phyloP scores from a whole-genome alignment of 345 rosid species.

The Citrus medica region DNA sequence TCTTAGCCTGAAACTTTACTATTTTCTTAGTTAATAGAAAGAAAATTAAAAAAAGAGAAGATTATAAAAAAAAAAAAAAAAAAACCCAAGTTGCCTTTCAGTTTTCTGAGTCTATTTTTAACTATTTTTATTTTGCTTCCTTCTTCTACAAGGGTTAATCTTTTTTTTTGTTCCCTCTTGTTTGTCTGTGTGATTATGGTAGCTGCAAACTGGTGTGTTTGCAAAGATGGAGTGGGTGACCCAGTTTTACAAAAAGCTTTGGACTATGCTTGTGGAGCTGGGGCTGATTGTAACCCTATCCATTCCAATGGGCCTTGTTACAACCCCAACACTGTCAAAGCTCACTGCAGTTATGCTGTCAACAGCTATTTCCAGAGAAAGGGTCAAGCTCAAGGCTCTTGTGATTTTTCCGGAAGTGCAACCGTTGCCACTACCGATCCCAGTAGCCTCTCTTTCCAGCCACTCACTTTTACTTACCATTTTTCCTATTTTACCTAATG shows the following conservation, averaged over 20 bases:
- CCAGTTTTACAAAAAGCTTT: slow-evolving; percentile 62
- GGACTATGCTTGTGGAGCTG: slow-evolving; percentile 96
- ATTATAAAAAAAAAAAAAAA: background rate
- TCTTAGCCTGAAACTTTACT: background rate
- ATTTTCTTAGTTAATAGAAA: background rate
- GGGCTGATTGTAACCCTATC: slow-evolving; percentile 82
- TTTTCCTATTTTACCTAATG: background rate
- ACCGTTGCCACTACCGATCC: slow-evolving; percentile 47
- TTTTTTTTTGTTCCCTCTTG: no score
- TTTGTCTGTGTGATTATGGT: background rate
- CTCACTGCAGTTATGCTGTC: slow-evolving; percentile 85
- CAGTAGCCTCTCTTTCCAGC: slow-evolving; percentile 30
- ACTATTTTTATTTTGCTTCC: background rate
- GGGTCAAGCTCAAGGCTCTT: slow-evolving; percentile 63
- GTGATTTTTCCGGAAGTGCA: slow-evolving; percentile 84
- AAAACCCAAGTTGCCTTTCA: background rate
- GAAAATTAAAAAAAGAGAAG: background rate
- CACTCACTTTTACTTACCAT: no score
- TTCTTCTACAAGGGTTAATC: background rate
- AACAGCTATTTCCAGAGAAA: slow-evolving; percentile 89
- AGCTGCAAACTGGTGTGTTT: slow-evolving; percentile 84
- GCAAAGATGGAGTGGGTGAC: slow-evolving; percentile 60
- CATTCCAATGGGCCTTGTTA: slow-evolving; percentile 59
- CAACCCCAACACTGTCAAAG: slow-evolving; percentile 66
- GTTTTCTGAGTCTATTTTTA: no score